Percentiles rank a stretch among this genome's conserved stretches.
These are phyloP conservation scores for Xerocomus brunneocitrinus DNA, from an alignment of 768 basidiomycete genomes.

Conservation along the genomic window DNA sequence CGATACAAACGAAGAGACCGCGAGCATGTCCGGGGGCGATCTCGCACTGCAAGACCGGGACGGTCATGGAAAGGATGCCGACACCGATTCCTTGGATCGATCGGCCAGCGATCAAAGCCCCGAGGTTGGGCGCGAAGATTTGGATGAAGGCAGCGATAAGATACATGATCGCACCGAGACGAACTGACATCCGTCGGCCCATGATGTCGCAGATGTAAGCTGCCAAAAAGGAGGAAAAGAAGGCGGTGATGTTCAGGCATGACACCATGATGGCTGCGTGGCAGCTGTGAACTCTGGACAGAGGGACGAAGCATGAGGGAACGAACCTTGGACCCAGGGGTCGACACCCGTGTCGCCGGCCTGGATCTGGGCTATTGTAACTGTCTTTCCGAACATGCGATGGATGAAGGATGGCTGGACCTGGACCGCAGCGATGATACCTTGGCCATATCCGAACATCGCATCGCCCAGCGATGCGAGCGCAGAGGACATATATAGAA, in stretches of 20 bases:
- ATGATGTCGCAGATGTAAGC: conserved; percentile 49
- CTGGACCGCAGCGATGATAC: conserved; percentile 47
- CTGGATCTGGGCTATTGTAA: conserved; percentile 44
- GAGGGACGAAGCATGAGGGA: not conserved
- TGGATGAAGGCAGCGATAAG: conserved; percentile 47
- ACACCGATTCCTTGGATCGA: conserved; percentile 47
- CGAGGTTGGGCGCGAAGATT: conserved; percentile 44
- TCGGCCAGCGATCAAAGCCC: conserved; percentile 37
- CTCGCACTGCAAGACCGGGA: conserved; percentile 47
- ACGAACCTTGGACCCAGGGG: conserved; percentile 44
- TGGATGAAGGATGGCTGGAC: conserved; percentile 50
- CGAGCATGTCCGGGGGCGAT: conserved; percentile 45
- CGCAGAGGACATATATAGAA: conserved; percentile 48
- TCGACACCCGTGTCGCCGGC: conserved; percentile 40
- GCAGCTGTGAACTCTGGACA: not conserved
- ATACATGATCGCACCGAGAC: conserved; percentile 47
- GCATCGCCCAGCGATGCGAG: conserved; percentile 54
- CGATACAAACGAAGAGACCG: conserved; percentile 51
- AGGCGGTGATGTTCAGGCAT: conserved; percentile 47
- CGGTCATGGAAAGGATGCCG: conserved; percentile 48
- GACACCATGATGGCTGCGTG: conserved; percentile 44
- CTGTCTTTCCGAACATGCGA: conserved; percentile 42
- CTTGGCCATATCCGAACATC: conserved; percentile 54
- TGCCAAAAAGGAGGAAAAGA: conserved; percentile 41
- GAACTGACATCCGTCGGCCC: conserved; percentile 47